Base-by-base conservation (phyloP, 78 protist genomes). In the Speleostelium caveatum region DNA sequence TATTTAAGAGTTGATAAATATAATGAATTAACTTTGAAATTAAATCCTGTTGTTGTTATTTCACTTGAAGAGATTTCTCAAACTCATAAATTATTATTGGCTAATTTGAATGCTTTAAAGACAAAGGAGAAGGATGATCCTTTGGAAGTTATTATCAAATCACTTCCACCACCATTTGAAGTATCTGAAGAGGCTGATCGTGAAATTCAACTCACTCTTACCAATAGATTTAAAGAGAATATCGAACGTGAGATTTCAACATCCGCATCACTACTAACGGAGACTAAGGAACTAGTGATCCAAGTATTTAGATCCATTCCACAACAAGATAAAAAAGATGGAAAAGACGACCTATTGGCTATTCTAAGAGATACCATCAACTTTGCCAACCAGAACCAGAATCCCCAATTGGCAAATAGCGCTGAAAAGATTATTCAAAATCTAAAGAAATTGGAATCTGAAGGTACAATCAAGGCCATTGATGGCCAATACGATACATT, bases 81-180 rank as follows among this genome's bases (percentile, higher is more conserved):
- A 75, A 86, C 87, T 5, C 95, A 92, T 49, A 28, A 49, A 17
- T 45, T 79, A 4, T 71, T 92, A 3, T 28, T 61, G 45, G 30
- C 73, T 21, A 61, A 92, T 61, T n/a, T 86, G 17, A 12, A 53
- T 0, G 60, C 75, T 39, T 33, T 92, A 36, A 75, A 76, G 71
- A 39, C 49, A 36, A 73, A 69, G 35, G 95, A 83, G 32, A 80
- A 80, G n/a, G 93, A 92, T n/a, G 95, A 92, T 35, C 80, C 72
- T 26, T 58, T 92, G 45, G 92, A 76, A 67, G 39, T 86, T 14
- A 86, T 92, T 24, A 24, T 92, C 39, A 75, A 75, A 49, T 41
- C 89, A 51, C 61, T 92, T 21, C 86, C 83, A 62, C 30, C 69
- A 67, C 86, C 94, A 36, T 36, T 74, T 3, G 87, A 74, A 5